phyloP scores from a whole-genome alignment of 2,329 filamentous ascomycete genomes.

The Venturia oleaginea region DNA sequence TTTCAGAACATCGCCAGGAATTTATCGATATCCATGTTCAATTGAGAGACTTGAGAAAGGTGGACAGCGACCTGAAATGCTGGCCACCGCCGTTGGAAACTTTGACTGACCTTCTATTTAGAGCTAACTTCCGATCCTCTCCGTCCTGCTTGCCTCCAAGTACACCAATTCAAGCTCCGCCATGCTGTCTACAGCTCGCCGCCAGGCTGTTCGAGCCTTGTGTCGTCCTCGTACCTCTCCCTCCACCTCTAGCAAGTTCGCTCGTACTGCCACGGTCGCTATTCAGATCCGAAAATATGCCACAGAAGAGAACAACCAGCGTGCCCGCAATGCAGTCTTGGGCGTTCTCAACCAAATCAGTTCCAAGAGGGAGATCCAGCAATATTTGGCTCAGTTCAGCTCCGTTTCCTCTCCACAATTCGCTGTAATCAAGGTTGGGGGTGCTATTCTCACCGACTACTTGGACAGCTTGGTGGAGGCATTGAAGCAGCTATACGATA shows the following conservation, averaged over 20 bases:
- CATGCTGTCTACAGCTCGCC: slow-evolving; percentile 15
- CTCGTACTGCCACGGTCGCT: slow-evolving; percentile 4
- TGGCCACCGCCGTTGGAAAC: not conserved
- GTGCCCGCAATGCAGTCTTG: slow-evolving; percentile 71
- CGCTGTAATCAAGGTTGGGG: slow-evolving; percentile 96
- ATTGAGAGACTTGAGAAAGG: not conserved
- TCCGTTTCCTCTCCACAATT: slow-evolving; percentile 96
- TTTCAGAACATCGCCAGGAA: not conserved
- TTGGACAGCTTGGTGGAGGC: slow-evolving; percentile 84
- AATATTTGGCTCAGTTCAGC: slow-evolving; percentile 95
- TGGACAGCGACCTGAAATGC: not conserved
- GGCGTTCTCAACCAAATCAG: slow-evolving; percentile 92
- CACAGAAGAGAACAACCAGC: slow-evolving; percentile 39
- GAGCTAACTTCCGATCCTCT: not conserved
- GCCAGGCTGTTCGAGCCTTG: slow-evolving; percentile 14
- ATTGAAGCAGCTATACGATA: slow-evolving; percentile 85
- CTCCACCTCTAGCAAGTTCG: slow-evolving; percentile 4
- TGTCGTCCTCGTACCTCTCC: slow-evolving; percentile 14
- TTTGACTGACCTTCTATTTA: not conserved
- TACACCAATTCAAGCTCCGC: slow-evolving; percentile 1
- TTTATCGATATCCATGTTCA: not conserved
- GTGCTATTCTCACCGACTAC: slow-evolving; percentile 90
- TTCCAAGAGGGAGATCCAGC: slow-evolving; percentile 90
- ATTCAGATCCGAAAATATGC: slow-evolving; percentile 18
- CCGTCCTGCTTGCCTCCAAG: not conserved